These are phyloP conservation scores for Trifolium subterraneum DNA, from an alignment of 306 rosid genomes.

Conservation along the genomic window DNA sequence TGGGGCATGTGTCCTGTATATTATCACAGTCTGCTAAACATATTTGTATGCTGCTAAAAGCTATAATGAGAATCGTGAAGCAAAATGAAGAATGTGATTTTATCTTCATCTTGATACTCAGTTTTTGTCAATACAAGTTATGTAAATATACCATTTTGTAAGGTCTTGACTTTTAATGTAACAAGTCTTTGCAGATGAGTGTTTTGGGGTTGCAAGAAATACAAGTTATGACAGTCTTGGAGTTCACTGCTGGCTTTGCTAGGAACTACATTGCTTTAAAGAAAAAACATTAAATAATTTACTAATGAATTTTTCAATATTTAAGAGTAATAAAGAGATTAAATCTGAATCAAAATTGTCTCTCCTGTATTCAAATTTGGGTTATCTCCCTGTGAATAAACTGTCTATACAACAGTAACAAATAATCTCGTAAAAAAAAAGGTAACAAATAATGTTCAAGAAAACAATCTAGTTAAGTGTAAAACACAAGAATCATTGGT, in stretches of 20 bases:
- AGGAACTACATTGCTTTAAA: conserved; percentile 60
- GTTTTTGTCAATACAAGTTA: neutral
- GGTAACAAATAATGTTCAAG: conserved; percentile 3
- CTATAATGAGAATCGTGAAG: conserved; percentile 40
- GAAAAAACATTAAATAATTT: conserved; percentile 51
- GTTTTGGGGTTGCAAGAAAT: conserved; percentile 56
- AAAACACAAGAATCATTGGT: conserved; percentile 13
- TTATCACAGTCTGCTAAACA: conserved; percentile 57
- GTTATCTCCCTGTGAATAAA: conserved; percentile 5
- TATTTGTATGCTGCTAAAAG: conserved; percentile 33
- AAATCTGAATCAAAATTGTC: conserved; percentile 36
- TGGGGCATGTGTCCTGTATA: conserved; percentile 68
- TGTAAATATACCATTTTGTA: neutral
- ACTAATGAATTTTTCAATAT: neutral
- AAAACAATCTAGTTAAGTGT: neutral
- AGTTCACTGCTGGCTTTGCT: conserved; percentile 71
- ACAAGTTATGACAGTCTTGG: conserved; percentile 63
- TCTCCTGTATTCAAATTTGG: conserved; percentile 23
- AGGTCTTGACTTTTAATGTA: conserved; percentile 25
- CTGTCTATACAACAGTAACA: conserved; percentile 32
- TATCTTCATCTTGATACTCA: conserved; percentile 45
- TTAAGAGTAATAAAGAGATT: neutral
- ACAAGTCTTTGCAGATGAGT: conserved; percentile 19
- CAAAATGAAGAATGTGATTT: conserved; percentile 20
- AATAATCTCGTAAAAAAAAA: neutral